Base-by-base conservation (phyloP, 2,329 filamentous ascomycete genomes). In the Nemania sp. region DNA sequence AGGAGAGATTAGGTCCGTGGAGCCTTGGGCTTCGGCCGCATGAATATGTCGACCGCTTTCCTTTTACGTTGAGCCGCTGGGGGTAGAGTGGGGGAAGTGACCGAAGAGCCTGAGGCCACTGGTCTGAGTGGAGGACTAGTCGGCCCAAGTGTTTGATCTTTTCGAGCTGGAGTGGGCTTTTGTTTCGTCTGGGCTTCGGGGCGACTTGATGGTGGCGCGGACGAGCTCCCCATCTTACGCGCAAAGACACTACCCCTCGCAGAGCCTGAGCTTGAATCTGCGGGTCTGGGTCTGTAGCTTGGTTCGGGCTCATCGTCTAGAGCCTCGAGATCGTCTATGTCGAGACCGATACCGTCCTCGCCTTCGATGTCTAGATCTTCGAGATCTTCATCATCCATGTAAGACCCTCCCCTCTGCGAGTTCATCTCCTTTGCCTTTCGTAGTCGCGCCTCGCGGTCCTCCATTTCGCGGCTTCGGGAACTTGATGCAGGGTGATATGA, bases 11-110 rank as follows among this genome's bases (percentile, higher is more conserved):
- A 70, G 15, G 22, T 24, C 5, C 68, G 68, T 20, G 54, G 68
- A 61, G 73, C 74, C 74, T 82, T 86, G 0, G 72, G 62, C 75
- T 84, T 84, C 5, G 79, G 82, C 52, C 78, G 80, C 83, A 86
- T 85, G 69, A 87, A 87, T n/a, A 86, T 78, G 68, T 82, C 82
- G 4, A 83, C 81, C 0, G 74, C 53, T 43, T 85, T 85, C 61
- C 84, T 80, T 72, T 86, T 86, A 49, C 79, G 73, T 15, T 55
- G 69, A 38, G 64, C 60, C 60, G 55, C 51, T n/a, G 62, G 67
- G 32, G 61, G 71, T 11, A 68, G 5, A 22, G 41, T 20, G 22
- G 64, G 41, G 1, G 68, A 20, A 20, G 62, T 53, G 7, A 52
- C 55, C 35, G 70, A 45, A 53, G 61, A 35, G 41, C 38, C n/a